Conservation (phyloP, 1,139 yeast species). For the Debaryomyces psychrophilus region DNA sequence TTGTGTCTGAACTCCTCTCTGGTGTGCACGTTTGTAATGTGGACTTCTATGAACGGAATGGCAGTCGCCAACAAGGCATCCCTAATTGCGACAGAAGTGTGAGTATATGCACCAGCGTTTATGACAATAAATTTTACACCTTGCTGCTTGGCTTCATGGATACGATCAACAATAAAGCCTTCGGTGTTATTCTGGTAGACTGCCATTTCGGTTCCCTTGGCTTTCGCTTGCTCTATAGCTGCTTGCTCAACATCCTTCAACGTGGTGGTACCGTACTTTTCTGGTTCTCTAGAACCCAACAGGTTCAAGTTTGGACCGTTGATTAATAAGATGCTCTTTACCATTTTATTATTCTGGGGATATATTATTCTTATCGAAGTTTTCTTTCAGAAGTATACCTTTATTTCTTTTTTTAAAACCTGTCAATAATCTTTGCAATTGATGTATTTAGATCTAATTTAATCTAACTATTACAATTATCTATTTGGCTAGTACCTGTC, state of each 20-base stretch:
- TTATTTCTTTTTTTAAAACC: not conserved
- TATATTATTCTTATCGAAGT: not conserved
- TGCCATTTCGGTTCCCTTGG: slow-evolving; percentile 34
- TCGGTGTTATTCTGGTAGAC: slow-evolving; percentile 49
- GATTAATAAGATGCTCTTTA: slow-evolving; percentile 43
- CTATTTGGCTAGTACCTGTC: not conserved
- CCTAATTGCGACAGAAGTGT: slow-evolving; percentile 52
- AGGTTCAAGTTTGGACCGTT: slow-evolving; percentile 54
- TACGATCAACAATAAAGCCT: slow-evolving; percentile 50
- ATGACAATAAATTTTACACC: slow-evolving; percentile 46
- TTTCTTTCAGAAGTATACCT: not conserved
- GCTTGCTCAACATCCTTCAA: slow-evolving; percentile 44
- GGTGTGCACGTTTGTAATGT: slow-evolving; percentile 53
- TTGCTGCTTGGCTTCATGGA: slow-evolving; percentile 46
- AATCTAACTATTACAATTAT: not conserved
- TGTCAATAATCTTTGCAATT: not conserved
- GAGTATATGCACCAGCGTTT: slow-evolving; percentile 57
- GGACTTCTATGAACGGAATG: slow-evolving; percentile 52
- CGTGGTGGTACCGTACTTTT: slow-evolving; percentile 51
- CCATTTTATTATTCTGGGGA: slow-evolving; percentile 26
- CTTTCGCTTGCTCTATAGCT: slow-evolving; percentile 38
- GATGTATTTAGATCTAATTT: not conserved
- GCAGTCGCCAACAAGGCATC: slow-evolving; percentile 52
- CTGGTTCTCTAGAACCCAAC: slow-evolving; percentile 53
- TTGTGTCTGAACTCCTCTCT: slow-evolving; percentile 55